Evolutionary conservation across 2,329 filamentous ascomycete species (phyloP), one percentile per base, ranked within the genome.

Genomic region (Drechslera avenae): DNA sequence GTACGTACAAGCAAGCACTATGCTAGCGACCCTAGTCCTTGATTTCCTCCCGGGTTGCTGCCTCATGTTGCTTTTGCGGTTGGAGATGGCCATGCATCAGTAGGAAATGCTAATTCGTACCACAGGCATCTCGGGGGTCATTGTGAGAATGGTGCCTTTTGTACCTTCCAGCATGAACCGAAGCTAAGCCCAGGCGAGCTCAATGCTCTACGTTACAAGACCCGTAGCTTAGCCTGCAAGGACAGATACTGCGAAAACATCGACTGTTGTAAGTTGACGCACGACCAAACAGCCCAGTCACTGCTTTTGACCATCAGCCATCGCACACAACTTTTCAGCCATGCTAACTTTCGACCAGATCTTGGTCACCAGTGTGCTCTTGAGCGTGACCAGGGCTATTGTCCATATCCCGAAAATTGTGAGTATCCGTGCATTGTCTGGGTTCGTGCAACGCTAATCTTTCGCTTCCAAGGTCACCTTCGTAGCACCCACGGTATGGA

Each of bases 111-210:
- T 40, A 18, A 40, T 17, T 17, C 21, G 17, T 28, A n/a, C 5
- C 21, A 26, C 12, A 50, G 46, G 51, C 69, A 73, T 50, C 59
- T 73, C 3, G 67, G 63, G 17, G 74, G 73, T 2, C 61, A 72
- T 23, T 79, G 77, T 47, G 52, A 61, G 5, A 67, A 73, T n/a
- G 74, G 72, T 7, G 63, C 69, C 9, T 73, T 74, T 45, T 79
- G 77, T 57, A 64, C 68, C 30, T 79, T 77, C 52, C 61, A 70
- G 42, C 77, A 79, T 52, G 73, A 73, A 31, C 71, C 74, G 30
- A 71, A 67, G 17, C 61, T 79, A 16, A 64, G 59, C 1, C 54
- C 63, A 2, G 71, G 63, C 4, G 76, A 78, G 50, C 52, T 69
- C 35, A 67, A 72, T 14, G 75, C 76, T 4, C 58, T 79, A 28